Base-by-base conservation (phyloP, 305 asterid genomes). In the Andrographis paniculata region DNA sequence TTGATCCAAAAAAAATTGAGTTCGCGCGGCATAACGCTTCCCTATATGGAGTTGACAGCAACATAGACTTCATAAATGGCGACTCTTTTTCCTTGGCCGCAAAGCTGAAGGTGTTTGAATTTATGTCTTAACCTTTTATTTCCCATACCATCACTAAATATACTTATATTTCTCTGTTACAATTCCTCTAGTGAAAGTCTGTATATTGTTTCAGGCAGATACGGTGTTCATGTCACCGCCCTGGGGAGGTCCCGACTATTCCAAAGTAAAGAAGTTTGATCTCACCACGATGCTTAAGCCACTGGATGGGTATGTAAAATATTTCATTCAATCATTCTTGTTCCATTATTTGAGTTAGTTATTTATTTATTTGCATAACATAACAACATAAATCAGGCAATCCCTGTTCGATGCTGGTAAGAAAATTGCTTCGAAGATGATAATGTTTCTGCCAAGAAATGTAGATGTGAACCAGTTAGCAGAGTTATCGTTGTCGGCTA, bases 161-260 rank as follows among this genome's bases (percentile, higher is more conserved):
- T 24, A 3, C 30, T 31, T 45, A 55, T 45, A 5, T 45, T 36
- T 22, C 14, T 17, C 22, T 35, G 16, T 42, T 27, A 27, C 23
- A 36, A 9, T 36, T 14, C 1, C 42, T 14, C 42, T 15, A 13
- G 8, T 46, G 11, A 21, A 35, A 33, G n/a, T 42, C 21, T 42
- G 23, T 24, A 44, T 17, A 17, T 44, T 48, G 30, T 44, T 45
- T 28, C 78, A 85, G 98, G 98, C 84, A 28, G 71, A 85, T 45
- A 62, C 70, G 0, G 92, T 85, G 17, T 89, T 82, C 58, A 63
- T 85, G 86, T 89, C 98, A 46, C 98, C 98, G n/a, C 98, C 98
- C 12, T 89, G 98, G 96, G 98, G 98, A 33, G 98, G 98, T 55
- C 98, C 96, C 35, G 82, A 71, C 62, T 89, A 89, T 65, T 46